phyloP scores from a whole-genome alignment of 139 green algal genomes.

The Chlamydomonas sp. region DNA sequence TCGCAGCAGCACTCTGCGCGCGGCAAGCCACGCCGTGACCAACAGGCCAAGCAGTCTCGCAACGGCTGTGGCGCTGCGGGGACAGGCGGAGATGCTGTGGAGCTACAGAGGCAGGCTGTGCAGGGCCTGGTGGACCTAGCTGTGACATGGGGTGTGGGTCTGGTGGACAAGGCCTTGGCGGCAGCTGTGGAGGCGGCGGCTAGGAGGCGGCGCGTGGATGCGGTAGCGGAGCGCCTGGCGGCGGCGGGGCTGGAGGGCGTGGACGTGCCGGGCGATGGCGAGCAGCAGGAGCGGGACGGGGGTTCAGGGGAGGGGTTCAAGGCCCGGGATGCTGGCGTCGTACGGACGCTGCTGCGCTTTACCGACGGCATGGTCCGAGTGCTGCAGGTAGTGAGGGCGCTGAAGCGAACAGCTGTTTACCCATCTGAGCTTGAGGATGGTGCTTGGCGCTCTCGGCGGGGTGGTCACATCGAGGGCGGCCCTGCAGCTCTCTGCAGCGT shows the following conservation, averaged over 20 bases:
- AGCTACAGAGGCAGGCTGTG: background rate
- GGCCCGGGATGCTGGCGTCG: background rate
- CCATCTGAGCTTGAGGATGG: background rate
- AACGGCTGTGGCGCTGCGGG: too few species aligned
- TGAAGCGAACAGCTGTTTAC: background rate
- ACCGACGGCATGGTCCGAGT: background rate
- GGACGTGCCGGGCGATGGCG: background rate
- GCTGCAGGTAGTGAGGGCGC: background rate
- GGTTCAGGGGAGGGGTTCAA: background rate
- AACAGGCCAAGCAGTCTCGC: too few species aligned
- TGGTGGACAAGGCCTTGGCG: background rate
- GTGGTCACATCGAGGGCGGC: background rate
- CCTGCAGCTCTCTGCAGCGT: too few species aligned
- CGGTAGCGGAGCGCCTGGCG: constrained; percentile 1
- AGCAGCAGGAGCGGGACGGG: background rate
- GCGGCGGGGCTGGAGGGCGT: background rate
- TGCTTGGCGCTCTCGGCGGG: background rate
- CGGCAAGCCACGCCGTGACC: too few species aligned
- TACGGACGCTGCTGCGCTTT: constrained; percentile 10
- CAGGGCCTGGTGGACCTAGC: constrained; percentile 28
- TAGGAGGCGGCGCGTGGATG: background rate
- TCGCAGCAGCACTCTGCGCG: too few species aligned
- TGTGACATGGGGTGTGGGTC: constrained; percentile 6
- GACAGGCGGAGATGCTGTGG: too few species aligned
- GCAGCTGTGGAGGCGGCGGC: background rate